These are phyloP conservation scores for Heliosperma pusillum DNA, from an alignment of 148 eudicot genomes.

Conservation along the genomic window DNA sequence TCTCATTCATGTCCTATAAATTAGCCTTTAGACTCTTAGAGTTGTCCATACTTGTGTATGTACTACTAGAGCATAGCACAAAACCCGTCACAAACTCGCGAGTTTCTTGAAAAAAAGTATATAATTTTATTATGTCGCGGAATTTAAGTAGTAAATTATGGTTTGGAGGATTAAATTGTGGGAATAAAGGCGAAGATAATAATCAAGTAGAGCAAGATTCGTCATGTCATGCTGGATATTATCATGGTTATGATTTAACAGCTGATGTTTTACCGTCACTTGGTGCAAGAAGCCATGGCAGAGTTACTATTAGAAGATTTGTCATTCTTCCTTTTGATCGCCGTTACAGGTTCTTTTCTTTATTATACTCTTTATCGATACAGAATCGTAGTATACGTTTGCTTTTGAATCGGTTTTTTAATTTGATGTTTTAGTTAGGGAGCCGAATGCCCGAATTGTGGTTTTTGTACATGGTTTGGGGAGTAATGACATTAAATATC, in stretches of 20 bases:
- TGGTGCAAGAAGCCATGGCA: constrained; percentile 57
- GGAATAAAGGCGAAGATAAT: background rate
- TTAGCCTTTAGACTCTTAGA: background rate
- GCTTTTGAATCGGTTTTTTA: too few species aligned
- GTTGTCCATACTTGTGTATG: background rate
- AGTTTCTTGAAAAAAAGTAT: too few species aligned
- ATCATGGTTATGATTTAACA: constrained; percentile 21
- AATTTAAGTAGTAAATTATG: constrained; percentile 9
- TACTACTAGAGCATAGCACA: too few species aligned
- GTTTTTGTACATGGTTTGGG: too few species aligned
- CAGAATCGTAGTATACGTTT: too few species aligned
- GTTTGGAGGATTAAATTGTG: constrained; percentile 3
- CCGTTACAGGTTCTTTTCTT: constrained; percentile 51
- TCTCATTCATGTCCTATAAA: background rate
- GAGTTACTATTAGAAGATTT: constrained; percentile 38
- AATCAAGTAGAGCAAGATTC: constrained; percentile 6
- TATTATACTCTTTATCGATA: background rate
- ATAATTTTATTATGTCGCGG: background rate
- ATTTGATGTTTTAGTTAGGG: too few species aligned
- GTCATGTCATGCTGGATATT: constrained; percentile 14
- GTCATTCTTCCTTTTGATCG: constrained; percentile 54
- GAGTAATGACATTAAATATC: too few species aligned
- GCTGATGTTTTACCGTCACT: constrained; percentile 68
- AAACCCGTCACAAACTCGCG: too few species aligned
- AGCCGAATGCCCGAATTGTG: too few species aligned